These are phyloP conservation scores for Colletotrichum sp. DNA, from an alignment of 2,329 filamentous ascomycete species.

Conservation along the genomic window DNA sequence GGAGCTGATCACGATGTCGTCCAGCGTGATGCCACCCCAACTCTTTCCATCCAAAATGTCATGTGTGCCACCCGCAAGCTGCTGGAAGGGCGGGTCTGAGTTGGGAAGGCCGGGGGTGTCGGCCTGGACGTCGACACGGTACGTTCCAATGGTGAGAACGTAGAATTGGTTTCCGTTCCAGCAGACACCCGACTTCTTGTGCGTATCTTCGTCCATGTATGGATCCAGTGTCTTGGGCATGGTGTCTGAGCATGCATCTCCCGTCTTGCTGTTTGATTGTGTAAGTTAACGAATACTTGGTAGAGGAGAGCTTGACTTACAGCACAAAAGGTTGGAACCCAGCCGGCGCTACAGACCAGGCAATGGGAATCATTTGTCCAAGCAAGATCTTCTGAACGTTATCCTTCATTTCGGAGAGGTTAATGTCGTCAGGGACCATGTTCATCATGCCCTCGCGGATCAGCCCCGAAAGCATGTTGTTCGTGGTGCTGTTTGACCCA, in stretches of 20 bases:
- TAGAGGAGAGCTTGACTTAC: background rate
- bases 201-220: background rate
- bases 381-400: background rate
- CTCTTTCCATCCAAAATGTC: constrained; percentile 5
- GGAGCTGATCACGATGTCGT: constrained; percentile 8
- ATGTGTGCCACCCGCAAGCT: background rate
- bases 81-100: background rate
- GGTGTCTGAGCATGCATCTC: background rate
- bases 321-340: background rate
- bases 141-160: background rate
- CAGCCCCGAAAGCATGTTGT: background rate
- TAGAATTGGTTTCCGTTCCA: constrained; percentile 10
- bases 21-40: background rate
- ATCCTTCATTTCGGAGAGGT: background rate
- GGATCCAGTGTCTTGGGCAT: background rate
- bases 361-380: constrained; percentile 6
- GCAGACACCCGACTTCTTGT: background rate
- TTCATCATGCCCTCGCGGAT: background rate
- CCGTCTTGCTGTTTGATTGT: background rate
- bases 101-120: background rate
- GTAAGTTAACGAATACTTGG: too few species aligned
- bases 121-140: background rate
- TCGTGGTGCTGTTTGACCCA: background rate
- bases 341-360: background rate
- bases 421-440: background rate